phyloP scores from a whole-genome alignment of 2,329 filamentous ascomycete genomes.

The Exserohilum turcica region DNA sequence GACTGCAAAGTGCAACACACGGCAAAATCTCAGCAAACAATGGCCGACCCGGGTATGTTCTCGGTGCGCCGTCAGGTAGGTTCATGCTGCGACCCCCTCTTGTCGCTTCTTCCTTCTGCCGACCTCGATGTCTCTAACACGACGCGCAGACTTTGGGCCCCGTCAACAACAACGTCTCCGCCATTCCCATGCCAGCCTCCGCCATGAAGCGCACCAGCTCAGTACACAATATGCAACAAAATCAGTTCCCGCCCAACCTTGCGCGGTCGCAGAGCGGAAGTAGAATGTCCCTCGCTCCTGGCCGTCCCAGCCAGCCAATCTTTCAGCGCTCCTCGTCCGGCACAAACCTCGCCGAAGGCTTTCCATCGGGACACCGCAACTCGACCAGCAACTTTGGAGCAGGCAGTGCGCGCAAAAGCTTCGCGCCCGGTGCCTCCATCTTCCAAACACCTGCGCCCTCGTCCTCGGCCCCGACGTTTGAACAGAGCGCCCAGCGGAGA shows the following conservation, averaged over 20 bases:
- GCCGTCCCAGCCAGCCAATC: constrained; percentile 80
- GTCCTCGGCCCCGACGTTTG: constrained; percentile 53
- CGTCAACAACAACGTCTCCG: constrained; percentile 75
- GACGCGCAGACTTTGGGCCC: constrained; percentile 76
- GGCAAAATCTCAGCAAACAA: constrained; percentile 19
- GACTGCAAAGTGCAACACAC: constrained; percentile 1
- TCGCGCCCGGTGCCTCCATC: constrained; percentile 63
- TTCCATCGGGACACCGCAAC: constrained; percentile 82
- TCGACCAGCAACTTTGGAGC: constrained; percentile 72
- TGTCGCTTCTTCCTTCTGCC: constrained; percentile 15
- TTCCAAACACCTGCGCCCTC: constrained; percentile 53
- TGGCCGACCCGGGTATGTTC: constrained; percentile 68
- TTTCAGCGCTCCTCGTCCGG: constrained; percentile 87
- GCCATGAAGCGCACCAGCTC: constrained; percentile 93
- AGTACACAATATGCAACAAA: constrained; percentile 64
- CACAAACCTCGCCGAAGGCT: constrained; percentile 77
- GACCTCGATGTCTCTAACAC: constrained; percentile 20
- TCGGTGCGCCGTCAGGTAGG: constrained; percentile 89
- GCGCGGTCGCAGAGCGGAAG: constrained; percentile 81
- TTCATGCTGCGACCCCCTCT: constrained; percentile 23
- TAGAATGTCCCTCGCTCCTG: constrained; percentile 81
- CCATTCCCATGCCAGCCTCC: constrained; percentile 87
- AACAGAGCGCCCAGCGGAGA: constrained; percentile 65
- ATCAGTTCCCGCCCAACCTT: constrained; percentile 65
- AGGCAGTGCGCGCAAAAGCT: constrained; percentile 70